Conservation (phyloP, 305 asterid genomes). For the Solanum aculeatissimum region DNA sequence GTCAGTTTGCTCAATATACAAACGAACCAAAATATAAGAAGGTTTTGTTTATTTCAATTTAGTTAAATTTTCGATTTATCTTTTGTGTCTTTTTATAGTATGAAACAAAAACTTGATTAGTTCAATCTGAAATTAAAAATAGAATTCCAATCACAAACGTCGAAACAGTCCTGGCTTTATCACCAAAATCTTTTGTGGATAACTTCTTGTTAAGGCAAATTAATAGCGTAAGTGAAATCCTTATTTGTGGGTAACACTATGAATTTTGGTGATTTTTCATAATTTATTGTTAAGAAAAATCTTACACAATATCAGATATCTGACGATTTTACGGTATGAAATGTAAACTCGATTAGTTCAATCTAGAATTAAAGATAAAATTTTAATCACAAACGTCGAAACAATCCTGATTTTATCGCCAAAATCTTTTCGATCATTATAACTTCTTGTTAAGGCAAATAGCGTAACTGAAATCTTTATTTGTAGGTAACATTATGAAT, state of each 20-base stretch:
- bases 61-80: not conserved
- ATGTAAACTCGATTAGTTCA: not conserved
- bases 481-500: not conserved
- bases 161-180: too few species aligned
- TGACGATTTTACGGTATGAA: not conserved
- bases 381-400: not conserved
- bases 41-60: not conserved
- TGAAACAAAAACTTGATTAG: not conserved
- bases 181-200: too few species aligned
- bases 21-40: not conserved
- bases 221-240: not conserved
- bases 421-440: not conserved
- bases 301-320: not conserved
- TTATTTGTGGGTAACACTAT: not conserved
- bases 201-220: not conserved
- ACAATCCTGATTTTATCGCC: not conserved
- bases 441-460: not conserved
- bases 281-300: not conserved
- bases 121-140: not conserved
- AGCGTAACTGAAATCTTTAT: not conserved
- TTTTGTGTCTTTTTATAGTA: not conserved
- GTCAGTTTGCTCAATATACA: not conserved
- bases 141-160: too few species aligned
- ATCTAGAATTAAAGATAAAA: not conserved
- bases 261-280: not conserved